Base-by-base conservation (phyloP, 2,329 filamentous ascomycete species). In the Cytospora mali region DNA sequence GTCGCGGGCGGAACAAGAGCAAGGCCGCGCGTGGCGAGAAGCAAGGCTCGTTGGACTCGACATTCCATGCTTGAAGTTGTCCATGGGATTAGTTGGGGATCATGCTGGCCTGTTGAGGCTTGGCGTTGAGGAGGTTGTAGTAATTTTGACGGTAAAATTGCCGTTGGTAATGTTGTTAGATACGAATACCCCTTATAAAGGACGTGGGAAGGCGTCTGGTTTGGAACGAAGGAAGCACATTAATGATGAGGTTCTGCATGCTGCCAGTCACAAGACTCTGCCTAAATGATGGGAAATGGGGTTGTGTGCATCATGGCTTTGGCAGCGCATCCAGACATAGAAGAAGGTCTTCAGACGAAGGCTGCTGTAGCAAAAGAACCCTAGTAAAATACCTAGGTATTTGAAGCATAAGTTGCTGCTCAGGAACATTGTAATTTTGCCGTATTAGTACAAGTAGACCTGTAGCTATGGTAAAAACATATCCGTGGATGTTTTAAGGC, bases 1-100 rank as follows among this genome's bases (percentile, higher is more conserved):
- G 50, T 23, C 27, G 58, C 7, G 33, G 49, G 50, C 28, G 57
- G n/a, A 53, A 31, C n/a, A 54, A 6, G 50, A 54, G 42, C 50
- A 21, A 39, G n/a, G 52, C 42, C 35, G 46, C 35, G 28, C n/a
- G 23, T 1, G 50, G 50, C 21, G 50, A 54, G 21, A 54, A 60
- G 58, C 27, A 60, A 2, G 31, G 16, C 10, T 48, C 35, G 6
- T 54, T 49, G 29, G 46, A 31, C 9, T 53, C 51, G 49, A 46
- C 25, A 53, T 48, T 14, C 1, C 21, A 5, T 10, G 35, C 14
- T n/a, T 39, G 35, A 39, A 35, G 31, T n/a, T n/a, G n/a, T n/a
- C n/a, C n/a, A n/a, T n/a, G n/a, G n/a, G n/a, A n/a, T n/a, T n/a
- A 16, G 13, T 11, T 35, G 11, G 33, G 33, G 16, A 33, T 2